These are phyloP conservation scores for Talaromyces ruber DNA, from an alignment of 495 filamentous ascomycete genomes.

Conservation along the genomic window DNA sequence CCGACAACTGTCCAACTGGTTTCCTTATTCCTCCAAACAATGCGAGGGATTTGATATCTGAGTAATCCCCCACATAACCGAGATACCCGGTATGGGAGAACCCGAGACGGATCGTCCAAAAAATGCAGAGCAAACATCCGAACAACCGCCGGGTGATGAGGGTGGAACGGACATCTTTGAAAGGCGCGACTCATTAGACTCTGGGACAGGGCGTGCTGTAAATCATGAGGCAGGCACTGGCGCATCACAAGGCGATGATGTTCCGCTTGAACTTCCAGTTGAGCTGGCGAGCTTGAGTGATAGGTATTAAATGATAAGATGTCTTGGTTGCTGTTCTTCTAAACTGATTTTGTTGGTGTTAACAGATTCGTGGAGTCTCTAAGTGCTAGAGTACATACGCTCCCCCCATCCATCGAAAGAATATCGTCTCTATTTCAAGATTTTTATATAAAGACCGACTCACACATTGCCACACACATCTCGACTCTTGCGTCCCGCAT, in stretches of 20 bases:
- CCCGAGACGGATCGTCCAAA: background rate
- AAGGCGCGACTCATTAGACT: constrained; percentile 40
- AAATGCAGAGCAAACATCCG: background rate
- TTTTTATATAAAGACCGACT: constrained; percentile 78
- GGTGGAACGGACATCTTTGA: constrained; percentile 37
- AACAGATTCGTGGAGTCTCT: constrained; percentile 84
- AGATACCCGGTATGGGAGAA: background rate
- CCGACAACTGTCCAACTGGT: background rate
- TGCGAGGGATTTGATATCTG: background rate
- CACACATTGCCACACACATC: constrained; percentile 83
- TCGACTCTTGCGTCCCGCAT: constrained; percentile 68
- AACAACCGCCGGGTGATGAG: constrained; percentile 3
- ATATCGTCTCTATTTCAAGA: constrained; percentile 87
- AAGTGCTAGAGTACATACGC: constrained; percentile 75
- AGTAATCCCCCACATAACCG: background rate
- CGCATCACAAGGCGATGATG: constrained; percentile 30
- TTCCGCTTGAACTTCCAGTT: constrained; percentile 81
- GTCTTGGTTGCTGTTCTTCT: background rate
- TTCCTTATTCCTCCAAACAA: background rate
- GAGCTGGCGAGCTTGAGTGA: constrained; percentile 86
- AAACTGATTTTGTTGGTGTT: background rate
- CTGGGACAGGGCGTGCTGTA: constrained; percentile 19
- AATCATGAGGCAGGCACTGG: background rate
- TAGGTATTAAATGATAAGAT: constrained; percentile 42
- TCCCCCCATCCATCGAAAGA: constrained; percentile 74